Conservation (phyloP, 164 flowering plant genomes). For the Magnolia changhungtana region DNA sequence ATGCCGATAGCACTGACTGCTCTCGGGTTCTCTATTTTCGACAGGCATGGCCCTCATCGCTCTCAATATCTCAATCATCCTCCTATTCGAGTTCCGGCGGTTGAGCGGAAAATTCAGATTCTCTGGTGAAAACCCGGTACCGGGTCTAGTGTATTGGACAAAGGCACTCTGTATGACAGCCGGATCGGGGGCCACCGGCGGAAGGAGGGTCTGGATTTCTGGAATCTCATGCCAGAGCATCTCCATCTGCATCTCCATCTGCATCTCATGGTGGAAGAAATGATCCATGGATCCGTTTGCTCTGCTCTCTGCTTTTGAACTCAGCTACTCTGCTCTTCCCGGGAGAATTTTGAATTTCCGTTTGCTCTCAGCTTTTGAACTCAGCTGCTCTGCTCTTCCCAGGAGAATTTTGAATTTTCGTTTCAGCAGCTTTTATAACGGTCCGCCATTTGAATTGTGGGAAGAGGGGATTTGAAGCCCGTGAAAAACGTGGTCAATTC, state of each 20-base stretch:
- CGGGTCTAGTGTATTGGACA: background rate
- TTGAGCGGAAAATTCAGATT: background rate
- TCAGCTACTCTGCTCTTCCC: background rate
- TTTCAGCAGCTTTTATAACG: background rate
- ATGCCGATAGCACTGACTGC: slow-evolving; percentile 32
- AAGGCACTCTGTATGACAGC: background rate
- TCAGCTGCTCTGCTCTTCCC: background rate
- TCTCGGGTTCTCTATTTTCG: slow-evolving; percentile 9
- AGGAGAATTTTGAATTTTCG: background rate
- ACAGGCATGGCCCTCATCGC: slow-evolving; percentile 10
- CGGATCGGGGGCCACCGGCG: background rate
- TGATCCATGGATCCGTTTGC: background rate
- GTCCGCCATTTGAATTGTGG: background rate
- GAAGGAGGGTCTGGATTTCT: background rate
- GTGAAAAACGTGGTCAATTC: slow-evolving; percentile 10
- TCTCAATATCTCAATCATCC: slow-evolving; percentile 28
- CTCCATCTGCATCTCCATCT: background rate
- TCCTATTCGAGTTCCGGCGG: slow-evolving; percentile 4
- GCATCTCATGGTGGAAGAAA: background rate
- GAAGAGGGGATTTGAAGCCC: background rate
- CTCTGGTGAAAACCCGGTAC: background rate
- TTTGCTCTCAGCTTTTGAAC: background rate
- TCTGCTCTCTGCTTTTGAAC: background rate
- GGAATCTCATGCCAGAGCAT: slow-evolving; percentile 1
- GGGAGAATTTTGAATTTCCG: background rate